phyloP scores from a whole-genome alignment of 23 red algal genomes.

The Agarophyton chilense region DNA sequence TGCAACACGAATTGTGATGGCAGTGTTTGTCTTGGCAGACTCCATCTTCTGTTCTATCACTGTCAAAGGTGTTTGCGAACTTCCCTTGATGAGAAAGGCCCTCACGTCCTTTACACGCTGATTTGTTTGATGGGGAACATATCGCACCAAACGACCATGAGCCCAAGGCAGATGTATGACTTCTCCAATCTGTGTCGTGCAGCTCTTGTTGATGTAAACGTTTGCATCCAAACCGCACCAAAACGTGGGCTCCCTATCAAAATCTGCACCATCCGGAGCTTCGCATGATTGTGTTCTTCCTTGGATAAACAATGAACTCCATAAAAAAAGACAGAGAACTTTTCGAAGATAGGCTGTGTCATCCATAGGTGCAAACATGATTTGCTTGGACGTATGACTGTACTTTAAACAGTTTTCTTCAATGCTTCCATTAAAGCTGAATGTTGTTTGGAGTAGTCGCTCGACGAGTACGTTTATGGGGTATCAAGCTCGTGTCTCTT shows the following conservation, averaged over 20 bases:
- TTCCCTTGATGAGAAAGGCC: not conserved
- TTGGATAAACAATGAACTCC: not conserved
- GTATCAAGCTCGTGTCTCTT: no score
- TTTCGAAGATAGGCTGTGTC: not conserved
- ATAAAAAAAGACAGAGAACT: not conserved
- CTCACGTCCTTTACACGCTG: not conserved
- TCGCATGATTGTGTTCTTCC: not conserved
- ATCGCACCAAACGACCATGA: conserved; percentile 7
- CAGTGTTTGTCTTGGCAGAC: conserved; percentile 22
- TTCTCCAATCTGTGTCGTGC: conserved; percentile 35
- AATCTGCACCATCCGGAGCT: conserved; percentile 6
- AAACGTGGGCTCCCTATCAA: conserved; percentile 4
- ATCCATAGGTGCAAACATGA: not conserved
- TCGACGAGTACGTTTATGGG: no score
- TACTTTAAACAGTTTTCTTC: not conserved
- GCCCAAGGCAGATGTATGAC: conserved; percentile 29
- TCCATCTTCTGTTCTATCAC: not conserved
- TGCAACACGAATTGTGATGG: not conserved
- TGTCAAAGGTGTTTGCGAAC: not conserved
- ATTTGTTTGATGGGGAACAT: conserved; percentile 49
- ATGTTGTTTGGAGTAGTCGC: no score
- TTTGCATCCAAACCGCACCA: conserved; percentile 50
- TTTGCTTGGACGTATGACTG: not conserved
- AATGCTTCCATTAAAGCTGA: not conserved
- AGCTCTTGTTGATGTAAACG: not conserved